Conservation (phyloP, 2,329 filamentous ascomycete genomes). For the Cladosporium sp. region DNA sequence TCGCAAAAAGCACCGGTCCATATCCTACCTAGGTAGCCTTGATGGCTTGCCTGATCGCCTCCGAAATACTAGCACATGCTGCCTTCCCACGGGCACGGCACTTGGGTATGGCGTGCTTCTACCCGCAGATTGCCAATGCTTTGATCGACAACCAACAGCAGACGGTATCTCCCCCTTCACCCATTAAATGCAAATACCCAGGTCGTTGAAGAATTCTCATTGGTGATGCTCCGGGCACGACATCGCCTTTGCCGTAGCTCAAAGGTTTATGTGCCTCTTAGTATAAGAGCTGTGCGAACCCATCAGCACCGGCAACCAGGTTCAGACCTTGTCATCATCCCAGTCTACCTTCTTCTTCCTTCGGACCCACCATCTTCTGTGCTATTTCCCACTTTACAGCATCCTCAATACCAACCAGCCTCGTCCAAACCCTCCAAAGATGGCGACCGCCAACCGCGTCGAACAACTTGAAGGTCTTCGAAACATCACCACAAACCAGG, state of each 20-base stretch:
- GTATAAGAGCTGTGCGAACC: not conserved
- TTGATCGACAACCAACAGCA: not conserved
- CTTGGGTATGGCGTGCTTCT: conserved; percentile 8
- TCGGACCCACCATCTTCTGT: not conserved
- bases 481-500: conserved; percentile 24
- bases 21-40: too few relatives aligned
- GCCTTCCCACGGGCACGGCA: too few relatives aligned
- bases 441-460: conserved; percentile 23
- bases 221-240: conserved; percentile 2
- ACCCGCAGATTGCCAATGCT: conserved; percentile 9
- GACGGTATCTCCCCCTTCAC: too few relatives aligned
- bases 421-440: conserved; percentile 5
- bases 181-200: too few relatives aligned
- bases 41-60: too few relatives aligned
- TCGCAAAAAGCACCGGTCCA: too few relatives aligned
- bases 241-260: conserved; percentile 3
- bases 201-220: too few relatives aligned
- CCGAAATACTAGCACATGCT: too few relatives aligned
- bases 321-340: too few relatives aligned
- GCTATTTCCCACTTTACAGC: not conserved
- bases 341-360: not conserved
- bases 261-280: not conserved
- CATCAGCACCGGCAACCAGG: too few relatives aligned
- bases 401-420: not conserved
- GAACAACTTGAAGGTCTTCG: conserved; percentile 27